Conservation (phyloP, 2,329 filamentous ascomycete species). For the Colletotrichum eleusines region DNA sequence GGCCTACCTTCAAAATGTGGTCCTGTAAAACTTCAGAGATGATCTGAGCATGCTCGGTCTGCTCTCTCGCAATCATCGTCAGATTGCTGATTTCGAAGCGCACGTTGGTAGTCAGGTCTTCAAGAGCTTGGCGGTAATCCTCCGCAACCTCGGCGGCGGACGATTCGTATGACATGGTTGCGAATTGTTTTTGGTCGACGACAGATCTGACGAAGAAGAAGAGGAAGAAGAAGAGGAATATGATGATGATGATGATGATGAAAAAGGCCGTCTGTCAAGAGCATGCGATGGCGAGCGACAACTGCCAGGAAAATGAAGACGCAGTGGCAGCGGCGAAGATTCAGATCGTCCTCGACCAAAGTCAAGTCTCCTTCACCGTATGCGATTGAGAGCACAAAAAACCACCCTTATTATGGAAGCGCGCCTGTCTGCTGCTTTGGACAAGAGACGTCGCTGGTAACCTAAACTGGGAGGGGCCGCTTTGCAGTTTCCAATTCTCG, state of each 20-base stretch:
- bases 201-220: constrained; percentile 6
- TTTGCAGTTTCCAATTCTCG: constrained; percentile 40
- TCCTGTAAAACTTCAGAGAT: constrained; percentile 92
- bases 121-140: constrained; percentile 93
- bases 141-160: constrained; percentile 87
- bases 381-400: constrained; percentile 38
- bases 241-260: no score
- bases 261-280: constrained; percentile 35
- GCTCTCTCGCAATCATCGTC: constrained; percentile 97
- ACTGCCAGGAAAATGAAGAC: constrained; percentile 23
- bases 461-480: constrained; percentile 38
- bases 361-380: constrained; percentile 32
- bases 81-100: constrained; percentile 97
- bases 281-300: constrained; percentile 36
- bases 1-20: constrained; percentile 92
- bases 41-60: constrained; percentile 92
- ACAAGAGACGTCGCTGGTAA: constrained; percentile 35
- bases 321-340: constrained; percentile 27
- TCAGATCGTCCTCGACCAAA: constrained; percentile 21
- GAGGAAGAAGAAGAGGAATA: background rate
- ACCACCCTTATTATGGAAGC: constrained; percentile 41
- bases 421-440: constrained; percentile 20
- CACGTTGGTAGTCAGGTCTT: constrained; percentile 91
- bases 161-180: constrained; percentile 63
- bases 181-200: constrained; percentile 4